A percentile compares a stretch with the other conserved stretches of the same genome.
Conservation (phyloP, 345 rosid genomes). For the Sonneratia alba region DNA sequence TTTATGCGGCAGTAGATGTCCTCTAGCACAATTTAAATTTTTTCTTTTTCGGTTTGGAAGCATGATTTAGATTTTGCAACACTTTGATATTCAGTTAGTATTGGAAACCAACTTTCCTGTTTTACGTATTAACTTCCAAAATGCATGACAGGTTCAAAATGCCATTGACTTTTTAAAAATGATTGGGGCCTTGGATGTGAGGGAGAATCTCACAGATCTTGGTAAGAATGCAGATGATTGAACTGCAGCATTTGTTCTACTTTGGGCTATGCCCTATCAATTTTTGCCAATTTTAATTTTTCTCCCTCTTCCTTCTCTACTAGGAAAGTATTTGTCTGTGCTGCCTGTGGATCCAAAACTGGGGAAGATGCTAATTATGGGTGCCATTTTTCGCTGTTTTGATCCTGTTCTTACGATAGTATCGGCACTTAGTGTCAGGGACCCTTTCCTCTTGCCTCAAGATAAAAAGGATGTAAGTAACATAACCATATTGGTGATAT, state of each 20-base stretch:
- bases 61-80: neutral
- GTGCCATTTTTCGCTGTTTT: conserved; percentile 86
- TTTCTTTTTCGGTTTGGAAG: no score
- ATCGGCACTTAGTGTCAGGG: conserved; percentile 93
- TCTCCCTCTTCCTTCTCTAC: conserved; percentile 3
- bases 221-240: conserved; percentile 36
- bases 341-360: conserved; percentile 99
- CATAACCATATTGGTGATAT: neutral
- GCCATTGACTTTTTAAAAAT: conserved; percentile 84
- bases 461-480: conserved; percentile 87
- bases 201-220: conserved; percentile 85
- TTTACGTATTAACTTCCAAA: conserved; percentile 7
- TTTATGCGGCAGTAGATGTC: neutral
- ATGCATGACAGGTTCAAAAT: conserved; percentile 69
- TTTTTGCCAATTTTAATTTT: conserved; percentile 1
- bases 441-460: conserved; percentile 97
- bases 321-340: conserved; percentile 76
- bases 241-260: neutral
- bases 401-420: conserved; percentile 88
- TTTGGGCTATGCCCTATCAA: neutral
- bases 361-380: conserved; percentile 98
- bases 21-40: neutral
- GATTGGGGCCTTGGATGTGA: conserved; percentile 87
- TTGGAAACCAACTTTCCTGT: neutral
- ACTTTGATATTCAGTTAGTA: neutral